A percentile compares a stretch with the other conserved stretches of the same genome.
These are phyloP conservation scores for Camelina laxa DNA, from an alignment of 345 rosid species.

Conservation along the genomic window DNA sequence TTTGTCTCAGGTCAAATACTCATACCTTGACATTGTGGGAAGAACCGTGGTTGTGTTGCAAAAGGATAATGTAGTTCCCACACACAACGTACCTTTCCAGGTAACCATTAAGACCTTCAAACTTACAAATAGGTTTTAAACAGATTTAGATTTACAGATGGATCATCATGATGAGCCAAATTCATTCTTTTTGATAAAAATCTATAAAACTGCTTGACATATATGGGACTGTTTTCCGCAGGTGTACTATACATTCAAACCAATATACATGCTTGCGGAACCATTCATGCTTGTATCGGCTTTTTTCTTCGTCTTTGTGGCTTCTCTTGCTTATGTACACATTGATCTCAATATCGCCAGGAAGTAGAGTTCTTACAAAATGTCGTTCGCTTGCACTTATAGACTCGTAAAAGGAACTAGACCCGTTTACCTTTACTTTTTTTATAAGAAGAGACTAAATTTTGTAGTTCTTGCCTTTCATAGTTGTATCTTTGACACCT, in stretches of 20 bases:
- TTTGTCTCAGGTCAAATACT: slow-evolving; percentile 71
- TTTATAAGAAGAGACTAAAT: slow-evolving; percentile 18
- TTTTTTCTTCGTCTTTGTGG: slow-evolving; percentile 78
- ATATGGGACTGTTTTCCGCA: slow-evolving; percentile 40
- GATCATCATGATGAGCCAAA: not conserved
- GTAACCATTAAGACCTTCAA: slow-evolving; percentile 44
- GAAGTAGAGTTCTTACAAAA: slow-evolving; percentile 43
- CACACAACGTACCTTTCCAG: slow-evolving; percentile 85
- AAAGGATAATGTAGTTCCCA: slow-evolving; percentile 84
- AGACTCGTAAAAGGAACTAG: slow-evolving; percentile 21
- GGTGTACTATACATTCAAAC: slow-evolving; percentile 95
- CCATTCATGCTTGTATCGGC: slow-evolving; percentile 84
- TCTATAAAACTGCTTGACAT: not conserved
- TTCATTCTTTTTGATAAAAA: not conserved
- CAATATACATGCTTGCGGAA: slow-evolving; percentile 95
- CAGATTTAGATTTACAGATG: not conserved
- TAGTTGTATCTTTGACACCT: slow-evolving; percentile 26
- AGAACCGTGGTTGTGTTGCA: slow-evolving; percentile 93
- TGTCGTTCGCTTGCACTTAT: slow-evolving; percentile 6
- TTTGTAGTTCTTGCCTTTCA: slow-evolving; percentile 25
- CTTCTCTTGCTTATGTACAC: slow-evolving; percentile 81
- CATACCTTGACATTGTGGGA: slow-evolving; percentile 97
- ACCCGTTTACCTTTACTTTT: not conserved
- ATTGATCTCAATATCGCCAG: slow-evolving; percentile 67
- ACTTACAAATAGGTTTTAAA: slow-evolving; percentile 2